Evolutionary conservation across 345 rosid genomes (phyloP), one percentile per base, ranked within the genome.

Genomic region (Xanthoceras sorbifolium): DNA sequence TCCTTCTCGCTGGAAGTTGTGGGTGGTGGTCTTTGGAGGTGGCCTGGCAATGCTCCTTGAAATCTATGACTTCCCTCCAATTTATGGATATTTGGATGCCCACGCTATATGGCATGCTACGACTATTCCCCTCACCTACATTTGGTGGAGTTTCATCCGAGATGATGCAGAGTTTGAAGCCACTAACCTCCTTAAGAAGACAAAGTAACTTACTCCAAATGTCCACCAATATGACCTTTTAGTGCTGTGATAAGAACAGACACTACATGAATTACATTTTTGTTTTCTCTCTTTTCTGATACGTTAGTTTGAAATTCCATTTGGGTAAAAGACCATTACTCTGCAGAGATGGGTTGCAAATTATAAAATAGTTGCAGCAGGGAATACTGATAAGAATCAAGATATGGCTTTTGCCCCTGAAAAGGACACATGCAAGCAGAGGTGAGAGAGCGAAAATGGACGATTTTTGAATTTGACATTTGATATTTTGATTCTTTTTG

Each of bases 131-230:
- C 82, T 92, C 3, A 82, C 97, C 66, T 81, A 79, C 73, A 75
- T 88, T 54, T 92, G 92, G 92, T 92, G 97, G 97, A 90, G 94
- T 82, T 92, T 92, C 83, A 84, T 87, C 71, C 81, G 86, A 72
- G 97, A 90, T 26, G 97, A 92, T 18, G 88, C 91, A 0, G 88
- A 78, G 79, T 81, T 90, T 63, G 80, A 84, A 67, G 86, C 94
- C 18, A 64, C 81, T 50, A 64, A 32, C 74, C 78, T 84, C 54
- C 82, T 87, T 77, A 79, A 82, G 84, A 83, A 88, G 83, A 76
- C 88, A 73, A 82, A 85, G 75, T 82, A 78, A 76, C 62, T 65
- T 40, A 11, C 7, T 75, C 18, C 31, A 50, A 50, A 42, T 38
- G 61, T 26, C 63, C 64, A 63, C 28, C 57, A 32, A n/a, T 48